Percentiles rank a stretch among this genome's conserved stretches.
Conservation (phyloP, 2,329 filamentous ascomycete genomes). For the Aspergillus glaucus region DNA sequence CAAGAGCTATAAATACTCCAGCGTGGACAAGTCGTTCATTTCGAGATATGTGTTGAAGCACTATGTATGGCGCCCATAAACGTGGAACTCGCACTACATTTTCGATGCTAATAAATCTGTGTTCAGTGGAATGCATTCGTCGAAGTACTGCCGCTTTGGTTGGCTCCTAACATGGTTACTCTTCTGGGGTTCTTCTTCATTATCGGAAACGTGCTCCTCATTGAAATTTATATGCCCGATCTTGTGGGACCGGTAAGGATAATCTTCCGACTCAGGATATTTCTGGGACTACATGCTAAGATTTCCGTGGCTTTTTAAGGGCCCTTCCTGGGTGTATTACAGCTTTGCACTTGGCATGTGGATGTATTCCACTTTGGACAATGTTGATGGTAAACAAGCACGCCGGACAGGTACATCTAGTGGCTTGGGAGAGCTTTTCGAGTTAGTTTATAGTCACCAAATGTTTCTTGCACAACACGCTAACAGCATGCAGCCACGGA, state of each 20-base stretch:
- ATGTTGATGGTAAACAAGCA: conserved; percentile 96
- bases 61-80: conserved; percentile 62
- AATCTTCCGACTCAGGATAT: neutral
- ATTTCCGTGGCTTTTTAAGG: conserved; percentile 44
- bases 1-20: conserved; percentile 94
- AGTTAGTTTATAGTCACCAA: conserved; percentile 45
- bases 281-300: neutral
- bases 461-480: conserved; percentile 11
- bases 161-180: conserved; percentile 97
- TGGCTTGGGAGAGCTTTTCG: conserved; percentile 90
- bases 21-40: conserved; percentile 89
- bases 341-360: conserved; percentile 94
- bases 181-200: conserved; percentile 93
- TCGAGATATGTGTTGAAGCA: conserved; percentile 91
- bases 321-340: conserved; percentile 86
- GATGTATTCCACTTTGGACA: conserved; percentile 99
- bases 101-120: conserved; percentile 1
- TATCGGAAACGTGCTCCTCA: conserved; percentile 67
- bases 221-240: conserved; percentile 81
- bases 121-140: conserved; percentile 93
- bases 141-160: conserved; percentile 85
- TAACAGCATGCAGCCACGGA: conserved; percentile 58
- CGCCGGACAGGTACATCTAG: conserved; percentile 91
- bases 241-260: conserved; percentile 73
- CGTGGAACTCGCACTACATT: neutral